Evolutionary conservation across 2,329 filamentous ascomycete genomes (phyloP).

Genomic region (Ophiobolus disseminans): DNA sequence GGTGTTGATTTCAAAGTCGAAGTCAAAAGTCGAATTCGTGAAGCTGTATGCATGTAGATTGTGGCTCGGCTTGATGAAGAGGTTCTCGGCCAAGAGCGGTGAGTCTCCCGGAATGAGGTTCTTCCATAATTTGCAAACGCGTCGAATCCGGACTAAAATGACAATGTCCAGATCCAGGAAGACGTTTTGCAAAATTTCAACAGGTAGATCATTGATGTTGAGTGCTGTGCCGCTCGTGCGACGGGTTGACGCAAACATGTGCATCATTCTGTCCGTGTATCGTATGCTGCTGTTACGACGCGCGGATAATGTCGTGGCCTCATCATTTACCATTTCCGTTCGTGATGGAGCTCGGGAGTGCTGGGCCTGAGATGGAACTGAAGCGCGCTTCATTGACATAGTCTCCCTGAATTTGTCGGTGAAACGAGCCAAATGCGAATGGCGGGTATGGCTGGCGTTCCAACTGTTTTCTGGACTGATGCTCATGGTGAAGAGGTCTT

Average conservation of each 20-base stretch:
- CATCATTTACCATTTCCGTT: too few relatives aligned
- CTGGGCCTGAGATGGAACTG: slow-evolving; percentile 5
- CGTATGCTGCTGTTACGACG: slow-evolving; percentile 23
- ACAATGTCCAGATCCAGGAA: slow-evolving; percentile 21
- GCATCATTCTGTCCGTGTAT: slow-evolving; percentile 22
- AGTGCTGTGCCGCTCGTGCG: not conserved
- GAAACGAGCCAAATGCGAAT: slow-evolving; percentile 22
- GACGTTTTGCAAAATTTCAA: slow-evolving; percentile 18
- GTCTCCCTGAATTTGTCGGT: slow-evolving; percentile 21
- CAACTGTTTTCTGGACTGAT: not conserved
- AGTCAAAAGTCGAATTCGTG: slow-evolving; percentile 4
- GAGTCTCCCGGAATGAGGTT: slow-evolving; percentile 19
- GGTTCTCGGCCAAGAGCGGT: slow-evolving; percentile 5
- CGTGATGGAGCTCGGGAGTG: slow-evolving; percentile 1
- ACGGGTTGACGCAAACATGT: slow-evolving; percentile 13
- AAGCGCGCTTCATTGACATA: slow-evolving; percentile 19
- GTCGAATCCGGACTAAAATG: slow-evolving; percentile 14
- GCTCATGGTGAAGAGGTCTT: slow-evolving; percentile 1
- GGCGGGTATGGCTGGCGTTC: not conserved
- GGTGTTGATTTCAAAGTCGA: slow-evolving; percentile 7
- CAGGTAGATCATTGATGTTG: slow-evolving; percentile 14
- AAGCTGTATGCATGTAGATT: slow-evolving; percentile 15
- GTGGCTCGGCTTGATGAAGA: slow-evolving; percentile 17
- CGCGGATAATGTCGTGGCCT: too few relatives aligned
- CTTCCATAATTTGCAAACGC: slow-evolving; percentile 16